A percentile compares a stretch with the other conserved stretches of the same genome.
phyloP scores from a whole-genome alignment of 805 yeast species.

The Myxozyma geophila region DNA sequence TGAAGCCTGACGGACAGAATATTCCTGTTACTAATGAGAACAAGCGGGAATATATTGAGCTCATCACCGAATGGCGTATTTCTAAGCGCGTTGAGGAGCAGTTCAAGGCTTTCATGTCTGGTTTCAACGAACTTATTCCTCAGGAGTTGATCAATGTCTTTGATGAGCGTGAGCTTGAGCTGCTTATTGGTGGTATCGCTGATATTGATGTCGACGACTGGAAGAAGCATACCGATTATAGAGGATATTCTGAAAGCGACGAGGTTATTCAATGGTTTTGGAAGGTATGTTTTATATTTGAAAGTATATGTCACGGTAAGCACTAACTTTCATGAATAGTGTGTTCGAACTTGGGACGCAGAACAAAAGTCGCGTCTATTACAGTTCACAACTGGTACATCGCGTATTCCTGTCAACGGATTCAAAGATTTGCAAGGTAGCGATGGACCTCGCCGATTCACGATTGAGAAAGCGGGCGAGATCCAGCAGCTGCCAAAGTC shows the following conservation, averaged over 20 bases:
- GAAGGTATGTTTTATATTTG: conserved; percentile 50
- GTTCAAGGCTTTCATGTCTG: conserved; percentile 94
- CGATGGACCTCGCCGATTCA: conserved; percentile 98
- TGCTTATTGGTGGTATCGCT: conserved; percentile 96
- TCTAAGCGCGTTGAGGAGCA: conserved; percentile 92
- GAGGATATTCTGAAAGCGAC: conserved; percentile 96
- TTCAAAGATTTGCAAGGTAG: conserved; percentile 98
- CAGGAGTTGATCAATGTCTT: conserved; percentile 95
- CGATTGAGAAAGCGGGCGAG: conserved; percentile 98
- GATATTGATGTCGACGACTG: conserved; percentile 98
- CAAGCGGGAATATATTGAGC: conserved; percentile 92
- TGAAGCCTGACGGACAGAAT: conserved; percentile 85
- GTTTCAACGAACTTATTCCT: conserved; percentile 96
- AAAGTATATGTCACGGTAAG: not conserved
- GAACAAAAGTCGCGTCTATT: conserved; percentile 94
- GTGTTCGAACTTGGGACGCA: conserved; percentile 90
- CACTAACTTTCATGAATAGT: conserved; percentile 40
- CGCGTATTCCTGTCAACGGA: conserved; percentile 98
- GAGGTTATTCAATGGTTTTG: conserved; percentile 99
- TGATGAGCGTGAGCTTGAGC: conserved; percentile 95
- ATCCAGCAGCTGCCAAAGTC: conserved; percentile 89
- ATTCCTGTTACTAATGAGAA: conserved; percentile 93
- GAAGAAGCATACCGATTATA: conserved; percentile 98
- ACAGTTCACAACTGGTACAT: conserved; percentile 98
- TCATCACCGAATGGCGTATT: conserved; percentile 95